Conservation (phyloP, 768 basidiomycete genomes). For the Tylopilus felleus region DNA sequence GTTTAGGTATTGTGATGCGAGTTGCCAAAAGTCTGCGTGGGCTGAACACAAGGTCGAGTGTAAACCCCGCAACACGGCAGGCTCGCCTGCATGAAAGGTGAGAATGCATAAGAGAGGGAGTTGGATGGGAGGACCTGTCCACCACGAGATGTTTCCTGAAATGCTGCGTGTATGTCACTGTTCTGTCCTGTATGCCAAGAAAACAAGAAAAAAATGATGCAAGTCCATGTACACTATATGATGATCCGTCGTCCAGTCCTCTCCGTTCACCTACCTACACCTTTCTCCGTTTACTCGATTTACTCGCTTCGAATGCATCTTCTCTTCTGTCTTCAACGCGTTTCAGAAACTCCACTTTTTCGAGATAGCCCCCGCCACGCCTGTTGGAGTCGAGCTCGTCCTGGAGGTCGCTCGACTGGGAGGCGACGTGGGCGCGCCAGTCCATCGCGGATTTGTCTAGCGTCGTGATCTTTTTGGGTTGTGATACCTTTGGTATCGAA, state of each 20-base stretch:
- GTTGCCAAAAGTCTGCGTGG: slow-evolving; percentile 17
- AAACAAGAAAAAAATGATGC: background rate
- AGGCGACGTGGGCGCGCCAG: slow-evolving; percentile 66
- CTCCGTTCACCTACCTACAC: slow-evolving; percentile 8
- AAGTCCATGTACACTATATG: slow-evolving; percentile 10
- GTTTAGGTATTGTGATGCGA: slow-evolving; percentile 14
- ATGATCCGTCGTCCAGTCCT: background rate
- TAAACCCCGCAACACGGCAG: slow-evolving; percentile 1
- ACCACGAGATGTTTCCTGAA: background rate
- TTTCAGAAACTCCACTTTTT: slow-evolving; percentile 79
- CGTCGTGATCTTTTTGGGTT: slow-evolving; percentile 75
- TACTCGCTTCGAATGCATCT: slow-evolving; percentile 55
- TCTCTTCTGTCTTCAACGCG: slow-evolving; percentile 73
- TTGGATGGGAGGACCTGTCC: slow-evolving; percentile 1
- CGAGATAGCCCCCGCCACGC: slow-evolving; percentile 75
- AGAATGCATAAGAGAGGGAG: background rate
- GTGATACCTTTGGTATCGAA: slow-evolving; percentile 49
- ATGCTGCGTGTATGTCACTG: background rate
- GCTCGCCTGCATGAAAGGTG: background rate
- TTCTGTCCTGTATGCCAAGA: background rate
- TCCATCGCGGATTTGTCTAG: slow-evolving; percentile 87
- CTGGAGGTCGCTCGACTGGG: slow-evolving; percentile 43
- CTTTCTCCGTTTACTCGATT: slow-evolving; percentile 49
- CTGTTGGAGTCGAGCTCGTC: slow-evolving; percentile 76
- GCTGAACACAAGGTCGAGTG: slow-evolving; percentile 14